These are phyloP conservation scores for Diutina ranongensis DNA, from an alignment of 1,139 yeast species.

Conservation along the genomic window DNA sequence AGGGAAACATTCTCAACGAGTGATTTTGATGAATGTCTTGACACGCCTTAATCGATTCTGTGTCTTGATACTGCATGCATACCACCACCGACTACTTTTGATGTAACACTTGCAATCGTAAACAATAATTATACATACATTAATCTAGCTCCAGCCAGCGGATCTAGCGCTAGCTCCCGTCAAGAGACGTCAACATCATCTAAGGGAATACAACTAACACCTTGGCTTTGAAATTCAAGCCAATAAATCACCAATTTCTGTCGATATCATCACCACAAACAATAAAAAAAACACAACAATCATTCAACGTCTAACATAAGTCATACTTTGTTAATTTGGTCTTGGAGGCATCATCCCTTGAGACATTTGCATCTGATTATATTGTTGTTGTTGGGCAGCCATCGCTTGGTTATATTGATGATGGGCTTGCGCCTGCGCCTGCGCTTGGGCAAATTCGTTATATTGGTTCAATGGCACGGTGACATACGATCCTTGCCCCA, in stretches of 20 bases:
- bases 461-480: constrained; percentile 3
- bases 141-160: not conserved
- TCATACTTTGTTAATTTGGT: constrained; percentile 3
- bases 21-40: no score
- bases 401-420: constrained; percentile 4
- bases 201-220: no score
- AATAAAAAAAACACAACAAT: no score
- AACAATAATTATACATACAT: not conserved
- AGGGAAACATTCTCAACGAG: no score
- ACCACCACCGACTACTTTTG: not conserved
- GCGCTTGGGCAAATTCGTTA: constrained; percentile 5
- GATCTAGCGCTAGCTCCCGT: not conserved
- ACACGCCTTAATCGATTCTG: no score
- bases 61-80: no score
- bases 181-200: not conserved
- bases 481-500: constrained; percentile 2
- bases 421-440: constrained; percentile 6
- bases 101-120: not conserved
- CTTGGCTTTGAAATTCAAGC: no score
- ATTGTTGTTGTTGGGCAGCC: constrained; percentile 7
- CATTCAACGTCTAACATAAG: no score
- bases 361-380: constrained; percentile 7
- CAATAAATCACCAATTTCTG: no score
- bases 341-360: constrained; percentile 11
- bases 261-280: no score